Conservation (phyloP, 192 early-diverging fungal species). For the Coemansia reversa region DNA sequence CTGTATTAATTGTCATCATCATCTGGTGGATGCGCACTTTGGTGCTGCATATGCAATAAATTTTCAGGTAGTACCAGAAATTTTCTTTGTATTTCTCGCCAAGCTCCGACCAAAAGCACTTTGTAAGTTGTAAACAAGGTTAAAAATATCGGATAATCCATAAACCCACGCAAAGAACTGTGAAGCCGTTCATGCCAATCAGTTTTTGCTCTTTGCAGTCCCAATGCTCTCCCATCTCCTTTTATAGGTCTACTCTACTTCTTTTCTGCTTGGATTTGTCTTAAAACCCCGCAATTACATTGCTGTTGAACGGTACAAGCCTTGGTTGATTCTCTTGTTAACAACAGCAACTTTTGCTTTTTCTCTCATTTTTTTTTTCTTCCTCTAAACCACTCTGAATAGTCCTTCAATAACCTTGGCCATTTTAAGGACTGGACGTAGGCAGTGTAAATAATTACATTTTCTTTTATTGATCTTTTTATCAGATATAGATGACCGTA, state of each 20-base stretch:
- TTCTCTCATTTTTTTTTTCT: not conserved
- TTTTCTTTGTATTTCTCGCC: not conserved
- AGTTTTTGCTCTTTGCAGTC: not conserved
- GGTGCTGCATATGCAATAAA: too few relatives aligned
- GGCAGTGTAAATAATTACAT: not conserved
- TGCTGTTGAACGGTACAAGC: not conserved
- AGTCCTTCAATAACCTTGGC: not conserved
- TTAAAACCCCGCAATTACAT: not conserved
- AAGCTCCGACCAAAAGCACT: not conserved
- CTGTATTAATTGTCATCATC: too few relatives aligned
- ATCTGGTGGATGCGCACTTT: too few relatives aligned
- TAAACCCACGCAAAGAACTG: not conserved
- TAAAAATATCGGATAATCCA: not conserved
- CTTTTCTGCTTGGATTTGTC: not conserved
- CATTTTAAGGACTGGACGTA: not conserved
- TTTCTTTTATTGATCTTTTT: not conserved
- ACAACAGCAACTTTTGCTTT: too few relatives aligned
- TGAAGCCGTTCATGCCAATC: not conserved
- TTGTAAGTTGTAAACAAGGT: not conserved
- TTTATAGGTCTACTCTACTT: not conserved
- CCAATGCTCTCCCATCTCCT: not conserved
- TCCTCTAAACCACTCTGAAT: not conserved
- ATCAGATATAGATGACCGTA: not conserved
- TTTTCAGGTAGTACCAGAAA: too few relatives aligned
- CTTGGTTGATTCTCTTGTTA: too few relatives aligned